These are phyloP conservation scores for Phytophthora crassamura DNA, from an alignment of 352 stramenopile genomes.

Conservation along the genomic window DNA sequence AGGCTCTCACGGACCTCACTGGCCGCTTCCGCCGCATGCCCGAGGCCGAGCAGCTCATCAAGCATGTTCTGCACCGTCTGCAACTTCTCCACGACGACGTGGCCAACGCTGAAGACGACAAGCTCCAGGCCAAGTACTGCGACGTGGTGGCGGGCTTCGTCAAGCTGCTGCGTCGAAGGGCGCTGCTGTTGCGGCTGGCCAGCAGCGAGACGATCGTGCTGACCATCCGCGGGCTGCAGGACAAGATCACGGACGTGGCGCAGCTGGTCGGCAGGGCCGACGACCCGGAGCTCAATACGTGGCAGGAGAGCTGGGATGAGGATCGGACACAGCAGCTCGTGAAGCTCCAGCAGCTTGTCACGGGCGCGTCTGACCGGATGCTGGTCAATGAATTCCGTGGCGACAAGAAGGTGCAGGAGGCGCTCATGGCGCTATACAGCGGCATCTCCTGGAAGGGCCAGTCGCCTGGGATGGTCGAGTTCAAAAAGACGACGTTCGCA, in stretches of 20 bases:
- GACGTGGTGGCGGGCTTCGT: slow-evolving; percentile 19
- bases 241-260: slow-evolving; percentile 20
- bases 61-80: slow-evolving; percentile 6
- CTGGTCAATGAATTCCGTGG: slow-evolving; percentile 26
- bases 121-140: no score
- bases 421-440: slow-evolving; percentile 23
- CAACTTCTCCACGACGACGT: slow-evolving; percentile 19
- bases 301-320: slow-evolving; percentile 11
- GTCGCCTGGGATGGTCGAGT: slow-evolving; percentile 5
- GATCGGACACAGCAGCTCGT: slow-evolving; percentile 8
- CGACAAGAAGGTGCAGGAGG: slow-evolving; percentile 30
- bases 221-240: slow-evolving; percentile 18
- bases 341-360: slow-evolving; percentile 13
- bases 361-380: background rate
- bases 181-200: slow-evolving; percentile 34
- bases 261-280: background rate
- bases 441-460: slow-evolving; percentile 11
- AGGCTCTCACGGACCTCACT: slow-evolving; percentile 9
- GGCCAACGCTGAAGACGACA: no score
- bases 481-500: slow-evolving; percentile 22
- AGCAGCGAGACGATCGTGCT: slow-evolving; percentile 14
- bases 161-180: slow-evolving; percentile 15
- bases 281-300: background rate
- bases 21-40: slow-evolving; percentile 19
- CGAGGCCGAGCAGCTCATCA: slow-evolving; percentile 12